Evolutionary conservation across 2,329 filamentous ascomycete species (phyloP), one percentile per base, ranked within the genome.

Genomic region (Colletotrichum tamarilloi): DNA sequence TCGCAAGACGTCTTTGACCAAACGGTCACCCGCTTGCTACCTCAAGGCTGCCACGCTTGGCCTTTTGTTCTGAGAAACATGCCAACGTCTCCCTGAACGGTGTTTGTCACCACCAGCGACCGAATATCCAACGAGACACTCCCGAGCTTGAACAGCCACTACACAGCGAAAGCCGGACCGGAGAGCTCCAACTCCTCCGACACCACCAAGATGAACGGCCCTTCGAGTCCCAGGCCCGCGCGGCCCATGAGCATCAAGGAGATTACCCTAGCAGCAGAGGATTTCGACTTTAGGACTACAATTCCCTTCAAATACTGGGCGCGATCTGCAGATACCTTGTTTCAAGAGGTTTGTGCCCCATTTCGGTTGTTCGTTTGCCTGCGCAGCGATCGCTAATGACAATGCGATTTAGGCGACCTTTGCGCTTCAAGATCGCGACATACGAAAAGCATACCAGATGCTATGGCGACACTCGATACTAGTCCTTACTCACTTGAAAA

Each of bases 391-490:
- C 22, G 52, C 62, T 63, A 19, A 49, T 49, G 35, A 60, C 22
- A 16, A n/a, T 38, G 32, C 53, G 68, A 42, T 67, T 14, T 79
- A 98, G 94, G 95, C 95, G 24, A 88, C 91, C 64, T 94, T 96
- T 77, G 98, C 98, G 80, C 89, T 97, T 78, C 89, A 90, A 55
- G 96, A 98, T 82, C 92, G 93, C 78, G 95, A 98, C 82, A 91
- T 95, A 76, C 91, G 95, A 77, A 93, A 97, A 79, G 94, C 96
- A 5, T 99, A 97, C 82, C 89, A 98, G 67, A 91, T 98, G 72
- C 90, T 97, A n/a, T 94, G 97, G 80, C 92, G 97, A 77, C 95
- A 97, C 83, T 95, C 95, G 11, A 89, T 92, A 66, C 91, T 99
- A n/a, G 90, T 98, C 28, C 85, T 98, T 32, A 90, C 94, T 7